Evolutionary conservation across 2,329 filamentous ascomycete species (phyloP).

Genomic region (Colletotrichum spaethianum): DNA sequence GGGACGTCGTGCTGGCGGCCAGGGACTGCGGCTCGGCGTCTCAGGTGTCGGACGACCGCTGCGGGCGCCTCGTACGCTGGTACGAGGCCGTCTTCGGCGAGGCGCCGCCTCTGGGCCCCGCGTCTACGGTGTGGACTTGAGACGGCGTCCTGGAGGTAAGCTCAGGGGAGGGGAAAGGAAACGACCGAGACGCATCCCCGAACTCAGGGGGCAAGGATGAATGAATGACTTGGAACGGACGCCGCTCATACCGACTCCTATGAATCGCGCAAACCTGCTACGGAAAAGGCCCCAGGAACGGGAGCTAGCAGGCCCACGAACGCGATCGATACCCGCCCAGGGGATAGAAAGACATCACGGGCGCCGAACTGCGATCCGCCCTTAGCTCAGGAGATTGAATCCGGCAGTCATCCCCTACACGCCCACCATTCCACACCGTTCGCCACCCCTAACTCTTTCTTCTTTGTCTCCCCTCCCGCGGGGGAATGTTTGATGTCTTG

Average conservation of each 20-base stretch:
- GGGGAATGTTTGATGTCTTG: conserved; percentile 14
- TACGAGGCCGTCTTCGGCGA: conserved; percentile 31
- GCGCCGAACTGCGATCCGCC: background rate
- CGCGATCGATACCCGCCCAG: background rate
- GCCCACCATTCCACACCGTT: conserved; percentile 1
- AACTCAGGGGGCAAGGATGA: background rate
- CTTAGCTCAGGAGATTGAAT: conserved; percentile 7
- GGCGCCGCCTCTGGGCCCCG: conserved; percentile 10
- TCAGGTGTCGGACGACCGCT: conserved; percentile 40
- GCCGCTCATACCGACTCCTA: background rate
- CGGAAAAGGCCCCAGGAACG: background rate
- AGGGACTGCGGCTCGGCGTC: conserved; percentile 46
- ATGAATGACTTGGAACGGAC: background rate
- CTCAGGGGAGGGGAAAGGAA: background rate
- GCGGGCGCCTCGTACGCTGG: conserved; percentile 50
- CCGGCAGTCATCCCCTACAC: background rate
- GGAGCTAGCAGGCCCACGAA: too few relatives aligned
- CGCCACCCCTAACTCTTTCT: background rate
- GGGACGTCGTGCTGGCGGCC: conserved; percentile 48
- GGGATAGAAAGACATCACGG: background rate
- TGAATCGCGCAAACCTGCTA: background rate
- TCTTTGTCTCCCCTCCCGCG: conserved; percentile 11
- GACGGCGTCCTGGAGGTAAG: background rate
- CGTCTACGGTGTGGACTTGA: background rate
- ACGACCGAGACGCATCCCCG: background rate